A percentile compares a stretch with the other conserved stretches of the same genome.
Conservation (phyloP, 139 green algal species). For the Closterium sp. region DNA sequence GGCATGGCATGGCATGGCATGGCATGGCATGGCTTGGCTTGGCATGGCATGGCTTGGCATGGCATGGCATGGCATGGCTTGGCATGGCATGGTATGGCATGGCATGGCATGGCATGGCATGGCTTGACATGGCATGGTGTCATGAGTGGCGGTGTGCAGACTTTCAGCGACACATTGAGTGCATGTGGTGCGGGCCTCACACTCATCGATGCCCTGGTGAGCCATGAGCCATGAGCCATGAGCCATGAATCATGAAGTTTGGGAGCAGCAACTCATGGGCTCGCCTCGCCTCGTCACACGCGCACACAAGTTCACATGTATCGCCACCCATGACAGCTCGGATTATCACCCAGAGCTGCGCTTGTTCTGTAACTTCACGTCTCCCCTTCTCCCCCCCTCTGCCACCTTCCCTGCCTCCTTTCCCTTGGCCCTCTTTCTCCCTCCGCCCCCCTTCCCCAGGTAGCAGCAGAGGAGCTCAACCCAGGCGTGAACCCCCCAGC, state of each 20-base stretch:
- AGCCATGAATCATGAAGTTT: too few relatives aligned
- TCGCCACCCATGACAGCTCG: too few relatives aligned
- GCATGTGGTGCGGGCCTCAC: not conserved
- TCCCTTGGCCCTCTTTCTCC: too few relatives aligned
- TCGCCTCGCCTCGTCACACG: not conserved
- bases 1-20: not conserved
- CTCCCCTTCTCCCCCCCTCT: not conserved
- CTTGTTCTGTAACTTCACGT: too few relatives aligned
- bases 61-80: not conserved
- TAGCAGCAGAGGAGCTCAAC: not conserved
- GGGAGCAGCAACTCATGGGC: not conserved
- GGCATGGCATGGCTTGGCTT: not conserved
- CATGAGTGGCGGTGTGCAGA: not conserved
- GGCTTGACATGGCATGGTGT: not conserved
- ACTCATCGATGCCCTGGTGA: not conserved
- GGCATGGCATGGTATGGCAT: not conserved
- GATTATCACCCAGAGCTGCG: too few relatives aligned
- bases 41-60: not conserved
- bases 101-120: not conserved
- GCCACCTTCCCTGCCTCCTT: too few relatives aligned
- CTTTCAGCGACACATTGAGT: not conserved
- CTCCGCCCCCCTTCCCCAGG: not conserved
- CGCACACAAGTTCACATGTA: too few relatives aligned
- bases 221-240: not conserved
- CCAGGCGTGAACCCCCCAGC: not conserved